Conservation (phyloP, 768 basidiomycete species). For the Amanita molliuscula region DNA sequence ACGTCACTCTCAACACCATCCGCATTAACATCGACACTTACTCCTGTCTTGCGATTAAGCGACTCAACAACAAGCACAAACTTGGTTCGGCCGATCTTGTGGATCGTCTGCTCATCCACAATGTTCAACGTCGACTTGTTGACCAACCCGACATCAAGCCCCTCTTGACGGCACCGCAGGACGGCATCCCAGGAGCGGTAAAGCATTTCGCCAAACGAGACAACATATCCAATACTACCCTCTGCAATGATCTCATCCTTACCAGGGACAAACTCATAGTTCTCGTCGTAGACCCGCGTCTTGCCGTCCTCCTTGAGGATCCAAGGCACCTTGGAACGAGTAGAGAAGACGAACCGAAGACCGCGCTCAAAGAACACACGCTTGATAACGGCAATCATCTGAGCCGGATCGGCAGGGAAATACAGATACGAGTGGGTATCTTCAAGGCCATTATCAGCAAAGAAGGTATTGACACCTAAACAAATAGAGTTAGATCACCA, state of each 20-base stretch:
- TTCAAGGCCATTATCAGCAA: slow-evolving; percentile 79
- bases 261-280: slow-evolving; percentile 74
- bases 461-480: slow-evolving; percentile 78
- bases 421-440: slow-evolving; percentile 75
- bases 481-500: slow-evolving; percentile 28
- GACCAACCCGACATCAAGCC: slow-evolving; percentile 74
- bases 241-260: slow-evolving; percentile 78
- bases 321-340: slow-evolving; percentile 82
- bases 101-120: slow-evolving; percentile 70
- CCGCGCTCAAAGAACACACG: slow-evolving; percentile 79
- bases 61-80: slow-evolving; percentile 85
- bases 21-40: slow-evolving; percentile 14
- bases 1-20: background rate
- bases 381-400: slow-evolving; percentile 71
- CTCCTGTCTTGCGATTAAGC: slow-evolving; percentile 84
- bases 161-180: slow-evolving; percentile 56
- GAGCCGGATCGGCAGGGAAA: slow-evolving; percentile 78
- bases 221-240: slow-evolving; percentile 73
- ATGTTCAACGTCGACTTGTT: slow-evolving; percentile 81
- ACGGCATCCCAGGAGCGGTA: slow-evolving; percentile 82
- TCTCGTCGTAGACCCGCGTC: slow-evolving; percentile 51
- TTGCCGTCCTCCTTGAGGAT: slow-evolving; percentile 70
- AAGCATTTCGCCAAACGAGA: slow-evolving; percentile 81
- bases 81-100: slow-evolving; percentile 59
- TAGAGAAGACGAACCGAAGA: slow-evolving; percentile 80